Conservation (phyloP, 805 yeast genomes). For the Candida tallmaniae region DNA sequence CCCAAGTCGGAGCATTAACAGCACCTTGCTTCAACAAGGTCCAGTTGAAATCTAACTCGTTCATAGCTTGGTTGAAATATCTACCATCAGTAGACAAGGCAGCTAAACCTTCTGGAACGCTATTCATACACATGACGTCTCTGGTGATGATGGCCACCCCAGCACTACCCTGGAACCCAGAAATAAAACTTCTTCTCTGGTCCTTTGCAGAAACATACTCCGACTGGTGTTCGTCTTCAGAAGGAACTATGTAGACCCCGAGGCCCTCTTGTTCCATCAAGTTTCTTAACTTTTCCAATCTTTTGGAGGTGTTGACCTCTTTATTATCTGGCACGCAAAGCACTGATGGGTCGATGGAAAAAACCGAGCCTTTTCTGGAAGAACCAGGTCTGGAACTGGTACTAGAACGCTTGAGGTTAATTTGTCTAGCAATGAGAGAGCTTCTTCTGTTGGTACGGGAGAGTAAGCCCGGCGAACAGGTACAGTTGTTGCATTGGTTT, state of each 20-base stretch:
- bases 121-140: conserved; percentile 47
- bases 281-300: conserved; percentile 58
- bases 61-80: conserved; percentile 54
- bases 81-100: conserved; percentile 59
- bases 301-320: conserved; percentile 57
- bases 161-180: conserved; percentile 59
- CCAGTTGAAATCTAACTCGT: conserved; percentile 62
- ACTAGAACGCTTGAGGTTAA: conserved; percentile 24
- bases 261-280: conserved; percentile 45
- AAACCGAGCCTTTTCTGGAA: conserved; percentile 38
- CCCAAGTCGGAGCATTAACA: conserved; percentile 50
- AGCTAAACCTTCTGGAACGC: conserved; percentile 50
- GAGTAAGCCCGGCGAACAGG: conserved; percentile 78
- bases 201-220: conserved; percentile 54
- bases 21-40: conserved; percentile 49
- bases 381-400: conserved; percentile 19
- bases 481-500: conserved; percentile 65
- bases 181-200: conserved; percentile 51
- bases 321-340: conserved; percentile 40
- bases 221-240: conserved; percentile 63
- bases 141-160: conserved; percentile 57
- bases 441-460: conserved; percentile 63
- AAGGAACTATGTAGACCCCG: conserved; percentile 55
- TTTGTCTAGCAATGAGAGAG: conserved; percentile 45
- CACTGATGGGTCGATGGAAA: conserved; percentile 37